Percentiles rank a stretch among this genome's conserved stretches.
phyloP scores from a whole-genome alignment of 2,329 filamentous ascomycete genomes.

The Alternaria burnsii region DNA sequence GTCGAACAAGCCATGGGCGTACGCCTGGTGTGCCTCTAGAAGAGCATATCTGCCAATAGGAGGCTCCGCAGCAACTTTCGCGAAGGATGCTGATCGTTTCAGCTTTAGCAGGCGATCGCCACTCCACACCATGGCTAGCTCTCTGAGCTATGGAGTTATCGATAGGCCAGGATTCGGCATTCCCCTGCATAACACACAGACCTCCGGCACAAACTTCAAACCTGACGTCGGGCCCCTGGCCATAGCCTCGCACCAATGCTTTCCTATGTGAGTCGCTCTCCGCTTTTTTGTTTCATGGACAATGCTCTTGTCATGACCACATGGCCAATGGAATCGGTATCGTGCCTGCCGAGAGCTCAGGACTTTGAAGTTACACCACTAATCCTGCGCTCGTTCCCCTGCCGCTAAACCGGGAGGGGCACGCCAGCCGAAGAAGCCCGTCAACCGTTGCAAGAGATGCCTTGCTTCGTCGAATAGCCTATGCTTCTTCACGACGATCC shows the following conservation, averaged over 20 bases:
- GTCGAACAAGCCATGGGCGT: slow-evolving; percentile 17
- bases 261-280: slow-evolving; percentile 26
- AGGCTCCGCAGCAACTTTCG: slow-evolving; percentile 15
- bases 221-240: slow-evolving; percentile 31
- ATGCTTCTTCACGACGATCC: slow-evolving; percentile 35
- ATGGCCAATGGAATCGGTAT: slow-evolving; percentile 31
- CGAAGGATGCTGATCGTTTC: slow-evolving; percentile 28
- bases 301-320: slow-evolving; percentile 27
- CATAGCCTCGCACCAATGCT: slow-evolving; percentile 25
- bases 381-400: slow-evolving; percentile 24
- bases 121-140: slow-evolving; percentile 25
- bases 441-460: slow-evolving; percentile 34
- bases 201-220: slow-evolving; percentile 25
- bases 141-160: slow-evolving; percentile 23
- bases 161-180: slow-evolving; percentile 32
- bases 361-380: slow-evolving; percentile 33
- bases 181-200: slow-evolving; percentile 29
- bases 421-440: slow-evolving; percentile 30
- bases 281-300: slow-evolving; percentile 44
- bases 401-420: slow-evolving; percentile 37
- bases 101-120: slow-evolving; percentile 33
- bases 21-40: slow-evolving; percentile 25
- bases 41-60: slow-evolving; percentile 26
- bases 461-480: slow-evolving; percentile 38
- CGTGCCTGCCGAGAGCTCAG: slow-evolving; percentile 39